phyloP scores from a whole-genome alignment of 345 rosid genomes.

The Cochlearia excelsa region DNA sequence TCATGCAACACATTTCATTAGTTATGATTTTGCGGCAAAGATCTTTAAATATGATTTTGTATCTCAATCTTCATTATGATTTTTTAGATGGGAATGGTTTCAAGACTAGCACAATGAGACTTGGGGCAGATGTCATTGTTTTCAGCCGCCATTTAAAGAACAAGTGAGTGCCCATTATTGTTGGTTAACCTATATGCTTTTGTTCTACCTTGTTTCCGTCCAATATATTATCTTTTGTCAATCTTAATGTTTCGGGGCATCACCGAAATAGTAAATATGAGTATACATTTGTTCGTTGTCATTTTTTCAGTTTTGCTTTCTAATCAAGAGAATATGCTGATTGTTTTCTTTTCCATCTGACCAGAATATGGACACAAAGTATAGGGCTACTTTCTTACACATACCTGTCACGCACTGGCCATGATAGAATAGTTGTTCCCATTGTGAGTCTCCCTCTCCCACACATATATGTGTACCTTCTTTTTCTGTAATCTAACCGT shows the following conservation, averaged over 20 bases:
- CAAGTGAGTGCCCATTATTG: slow-evolving; percentile 49
- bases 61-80: slow-evolving; percentile 31
- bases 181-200: slow-evolving; percentile 4
- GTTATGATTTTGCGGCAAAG: slow-evolving; percentile 7
- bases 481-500: slow-evolving; percentile 11
- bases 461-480: slow-evolving; percentile 8
- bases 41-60: slow-evolving; percentile 15
- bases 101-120: slow-evolving; percentile 97
- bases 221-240: not conserved
- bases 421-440: slow-evolving; percentile 89
- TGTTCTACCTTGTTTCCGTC: slow-evolving; percentile 6
- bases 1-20: slow-evolving; percentile 20
- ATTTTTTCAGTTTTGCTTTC: slow-evolving; percentile 2
- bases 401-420: slow-evolving; percentile 65
- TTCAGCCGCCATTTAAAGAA: slow-evolving; percentile 66
- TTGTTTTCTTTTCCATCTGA: slow-evolving; percentile 25
- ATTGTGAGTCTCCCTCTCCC: slow-evolving; percentile 58
- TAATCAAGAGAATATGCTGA: slow-evolving; percentile 16
- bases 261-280: not conserved
- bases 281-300: slow-evolving; percentile 4
- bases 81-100: slow-evolving; percentile 95
- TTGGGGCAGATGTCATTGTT: slow-evolving; percentile 92
- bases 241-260: not conserved
- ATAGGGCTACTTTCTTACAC: slow-evolving; percentile 90
- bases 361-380: slow-evolving; percentile 68